phyloP scores from a whole-genome alignment of 805 yeast species.

The Clavispora carvajalis region DNA sequence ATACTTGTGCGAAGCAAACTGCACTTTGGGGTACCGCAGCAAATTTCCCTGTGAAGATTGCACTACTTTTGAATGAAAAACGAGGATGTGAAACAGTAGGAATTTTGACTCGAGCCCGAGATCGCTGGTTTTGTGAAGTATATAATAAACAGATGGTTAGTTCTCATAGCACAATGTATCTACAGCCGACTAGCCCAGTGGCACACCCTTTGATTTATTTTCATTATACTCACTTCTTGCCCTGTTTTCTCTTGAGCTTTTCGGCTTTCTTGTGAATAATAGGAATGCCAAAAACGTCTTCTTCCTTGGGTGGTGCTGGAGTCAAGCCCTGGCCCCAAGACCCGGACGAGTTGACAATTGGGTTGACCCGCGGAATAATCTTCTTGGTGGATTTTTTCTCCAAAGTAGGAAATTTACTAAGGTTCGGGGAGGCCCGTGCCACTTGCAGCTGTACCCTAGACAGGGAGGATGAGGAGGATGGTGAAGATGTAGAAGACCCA shows the following conservation, averaged over 20 bases:
- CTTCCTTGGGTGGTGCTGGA: slow-evolving; percentile 3
- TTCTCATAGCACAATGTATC: too few relatives aligned
- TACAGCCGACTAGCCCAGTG: too few relatives aligned
- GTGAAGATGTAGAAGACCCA: slow-evolving; percentile 8
- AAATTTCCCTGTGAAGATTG: too few relatives aligned
- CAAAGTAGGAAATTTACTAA: slow-evolving; percentile 45
- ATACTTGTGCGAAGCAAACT: too few relatives aligned
- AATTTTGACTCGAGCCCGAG: too few relatives aligned
- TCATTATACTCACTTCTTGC: not conserved
- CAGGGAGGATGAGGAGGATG: not conserved
- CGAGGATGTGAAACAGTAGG: too few relatives aligned
- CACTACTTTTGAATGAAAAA: too few relatives aligned
- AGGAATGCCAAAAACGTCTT: slow-evolving; percentile 14
- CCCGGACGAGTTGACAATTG: slow-evolving; percentile 21
- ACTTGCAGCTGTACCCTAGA: slow-evolving; percentile 3
- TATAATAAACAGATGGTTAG: too few relatives aligned
- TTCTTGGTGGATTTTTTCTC: slow-evolving; percentile 34
- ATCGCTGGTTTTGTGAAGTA: too few relatives aligned
- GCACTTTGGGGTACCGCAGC: too few relatives aligned
- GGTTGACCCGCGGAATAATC: slow-evolving; percentile 55
- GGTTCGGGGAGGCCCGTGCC: slow-evolving; percentile 17
- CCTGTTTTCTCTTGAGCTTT: slow-evolving; percentile 9
- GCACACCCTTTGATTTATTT: too few relatives aligned
- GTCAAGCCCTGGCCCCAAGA: slow-evolving; percentile 14
- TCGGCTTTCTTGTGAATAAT: slow-evolving; percentile 15